Evolutionary conservation across 306 rosid genomes (phyloP).

Genomic region (Abrus pulchellus): DNA sequence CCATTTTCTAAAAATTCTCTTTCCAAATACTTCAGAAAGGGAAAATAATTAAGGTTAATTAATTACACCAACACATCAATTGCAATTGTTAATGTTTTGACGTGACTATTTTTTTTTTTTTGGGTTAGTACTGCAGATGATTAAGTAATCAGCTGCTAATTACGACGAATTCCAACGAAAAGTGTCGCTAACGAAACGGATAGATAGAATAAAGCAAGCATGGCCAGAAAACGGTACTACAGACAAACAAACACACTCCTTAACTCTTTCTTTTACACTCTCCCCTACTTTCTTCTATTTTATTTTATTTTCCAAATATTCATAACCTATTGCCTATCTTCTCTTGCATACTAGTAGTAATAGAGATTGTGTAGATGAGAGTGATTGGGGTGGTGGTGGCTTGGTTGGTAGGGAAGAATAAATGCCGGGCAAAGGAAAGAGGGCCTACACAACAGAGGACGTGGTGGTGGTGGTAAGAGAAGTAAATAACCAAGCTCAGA

Average conservation of each 20-base stretch:
- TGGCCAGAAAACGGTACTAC: conserved; percentile 46
- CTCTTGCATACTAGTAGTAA: conserved; percentile 37
- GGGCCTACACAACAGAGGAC: conserved; percentile 60
- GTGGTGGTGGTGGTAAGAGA: conserved; percentile 6
- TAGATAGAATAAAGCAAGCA: conserved; percentile 44
- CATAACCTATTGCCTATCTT: conserved; percentile 1
- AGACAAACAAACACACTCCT: conserved; percentile 50
- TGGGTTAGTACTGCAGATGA: neutral
- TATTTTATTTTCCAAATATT: neutral
- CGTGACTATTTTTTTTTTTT: conserved; percentile 23
- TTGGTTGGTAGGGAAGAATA: conserved; percentile 79
- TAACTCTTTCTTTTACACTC: conserved; percentile 17
- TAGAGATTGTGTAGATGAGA: conserved; percentile 44
- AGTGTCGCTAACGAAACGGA: conserved; percentile 62
- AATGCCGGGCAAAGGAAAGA: conserved; percentile 62
- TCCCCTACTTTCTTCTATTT: neutral
- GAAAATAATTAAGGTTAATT: neutral
- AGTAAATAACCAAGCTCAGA: conserved; percentile 20
- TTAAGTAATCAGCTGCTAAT: conserved; percentile 30
- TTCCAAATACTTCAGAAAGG: neutral
- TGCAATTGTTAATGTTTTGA: conserved; percentile 28
- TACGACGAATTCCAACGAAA: conserved; percentile 45
- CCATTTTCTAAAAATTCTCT: neutral
- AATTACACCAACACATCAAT: neutral
- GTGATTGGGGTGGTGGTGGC: conserved; percentile 52